A percentile compares a stretch with the other conserved stretches of the same genome.
phyloP scores from a whole-genome alignment of 495 filamentous ascomycete species.

The Halenospora varia region DNA sequence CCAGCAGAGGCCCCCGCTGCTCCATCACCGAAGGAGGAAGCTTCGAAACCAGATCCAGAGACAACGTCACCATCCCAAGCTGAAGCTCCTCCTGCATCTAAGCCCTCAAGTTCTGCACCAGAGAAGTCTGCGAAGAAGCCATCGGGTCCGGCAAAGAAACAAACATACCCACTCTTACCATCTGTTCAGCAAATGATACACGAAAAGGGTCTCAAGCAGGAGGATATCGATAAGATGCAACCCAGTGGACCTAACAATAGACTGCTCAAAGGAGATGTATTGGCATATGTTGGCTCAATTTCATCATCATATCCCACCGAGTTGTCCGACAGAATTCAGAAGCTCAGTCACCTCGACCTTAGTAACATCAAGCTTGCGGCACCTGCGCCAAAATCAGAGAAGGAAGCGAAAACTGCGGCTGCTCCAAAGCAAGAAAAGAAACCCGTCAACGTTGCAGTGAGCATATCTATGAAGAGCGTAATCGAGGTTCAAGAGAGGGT shows the following conservation, averaged over 20 bases:
- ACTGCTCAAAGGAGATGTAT: conserved; percentile 90
- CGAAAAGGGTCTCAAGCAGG: conserved; percentile 65
- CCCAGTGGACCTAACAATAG: conserved; percentile 86
- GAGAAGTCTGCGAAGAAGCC: conserved; percentile 27
- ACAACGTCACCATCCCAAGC: conserved; percentile 9
- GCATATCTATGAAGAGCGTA: conserved; percentile 74
- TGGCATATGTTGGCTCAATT: conserved; percentile 82
- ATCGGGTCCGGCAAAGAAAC: conserved; percentile 52
- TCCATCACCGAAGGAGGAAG: conserved; percentile 32
- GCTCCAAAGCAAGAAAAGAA: conserved; percentile 37
- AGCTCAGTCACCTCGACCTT: conserved; percentile 81
- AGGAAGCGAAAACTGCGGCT: conserved; percentile 33
- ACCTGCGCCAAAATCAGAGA: conserved; percentile 32
- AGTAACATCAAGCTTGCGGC: conserved; percentile 85
- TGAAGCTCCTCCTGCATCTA: conserved; percentile 8
- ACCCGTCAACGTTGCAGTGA: conserved; percentile 56
- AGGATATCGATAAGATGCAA: conserved; percentile 73
- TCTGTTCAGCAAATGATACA: conserved; percentile 80
- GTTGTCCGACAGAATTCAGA: conserved; percentile 62
- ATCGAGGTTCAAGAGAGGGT: conserved; percentile 76
- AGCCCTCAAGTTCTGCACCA: conserved; percentile 22
- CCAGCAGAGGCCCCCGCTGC: conserved; percentile 53
- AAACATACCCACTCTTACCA: conserved; percentile 78
- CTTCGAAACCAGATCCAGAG: conserved; percentile 26
- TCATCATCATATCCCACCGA: conserved; percentile 62